Base-by-base conservation (phyloP, 2,329 filamentous ascomycete species). In the Penicillium paneum region DNA sequence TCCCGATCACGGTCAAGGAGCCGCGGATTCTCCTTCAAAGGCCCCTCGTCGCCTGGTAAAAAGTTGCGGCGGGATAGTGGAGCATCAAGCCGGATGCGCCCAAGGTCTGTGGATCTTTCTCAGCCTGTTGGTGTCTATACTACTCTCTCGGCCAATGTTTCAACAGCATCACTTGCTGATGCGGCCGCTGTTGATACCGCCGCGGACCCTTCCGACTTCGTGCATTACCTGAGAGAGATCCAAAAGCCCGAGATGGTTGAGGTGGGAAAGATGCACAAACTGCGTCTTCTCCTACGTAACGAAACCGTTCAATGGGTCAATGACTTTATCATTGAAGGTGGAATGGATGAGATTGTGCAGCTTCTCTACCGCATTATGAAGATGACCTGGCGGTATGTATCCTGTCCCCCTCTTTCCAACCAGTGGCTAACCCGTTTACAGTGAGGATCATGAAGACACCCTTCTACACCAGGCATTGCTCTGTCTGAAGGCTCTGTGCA, bases 261-360 rank as follows among this genome's bases (percentile, higher is more conserved):
- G 71, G 90, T 97, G n/a, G 91, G 92, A 41, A 93, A 94, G 70
- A 77, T 99, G 34, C 94, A 97, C 76, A 97, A 97, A 75, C 81
- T 99, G 42, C 85, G 93, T 13, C 81, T 97, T 19, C 76, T 97
- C 49, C 80, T 99, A 49, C 86, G 94, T 17, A 97, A 97, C 67
- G 94, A 99, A 77, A 96, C 93, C 0, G 91, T 99, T 6, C 84
- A 88, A 12, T 99, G 94, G 94, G 95, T 95, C 3, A 91, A 97
- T 69, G 83, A 86, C 12, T 99, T 97, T 70, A 90, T 97, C 64
- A 82, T 85, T 38, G 86, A 92, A 59, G 91, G 90, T 15, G 94
- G 94, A 19, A 96, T 97, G 91, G 84, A 88, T 62, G 91, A 97
- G 72, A 89, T 97, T 59, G 88, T 97, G 34, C 85, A 83, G 36